Base-by-base conservation (phyloP, 1,139 yeast genomes). In the Candida sojae region DNA sequence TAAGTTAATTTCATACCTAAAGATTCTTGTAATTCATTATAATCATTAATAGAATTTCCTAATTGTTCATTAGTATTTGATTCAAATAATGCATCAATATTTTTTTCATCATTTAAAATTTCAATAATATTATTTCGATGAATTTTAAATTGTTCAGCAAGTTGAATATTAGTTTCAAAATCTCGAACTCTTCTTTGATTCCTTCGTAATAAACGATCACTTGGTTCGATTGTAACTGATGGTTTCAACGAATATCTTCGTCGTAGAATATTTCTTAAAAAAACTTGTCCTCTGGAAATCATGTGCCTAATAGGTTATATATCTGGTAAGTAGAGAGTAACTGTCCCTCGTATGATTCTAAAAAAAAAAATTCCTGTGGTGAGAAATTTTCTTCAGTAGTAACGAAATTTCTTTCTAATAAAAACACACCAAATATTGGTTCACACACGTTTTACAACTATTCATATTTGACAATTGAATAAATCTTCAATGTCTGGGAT, bases 71-170 rank as follows among this genome's bases (percentile, higher is more conserved):
- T 17, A 17, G 39, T 42, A 17, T 17, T 17, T 17, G 21, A 17
- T 32, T 38, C 42, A 45, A 62, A 60, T 34, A 64, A 48, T 11
- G 55, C 55, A 17, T 52, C 51, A 11, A 61, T 52, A 39, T 57
- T 57, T 4, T 48, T 48, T 6, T 53, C 53, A 36, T 55, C 51
- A 9, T 49, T 40, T 17, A 65, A 56, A 21, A 62, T 49, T 10
- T 57, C 53, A 13, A 60, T 48, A n/a, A 64, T 55, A 9, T 57
- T 56, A 8, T 42, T 43, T 36, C 64, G 39, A 49, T 64, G 69
- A 9, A 45, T 47, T 8, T 45, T 35, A 41, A 56, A 66, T 26
- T 52, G 53, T 9, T 54, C 52, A 1, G 61, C 55, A 36, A 61
- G 42, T 12, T 30, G 31, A 12, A 39, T 43, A 13, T 43, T 46